Conservation (phyloP, 1,284 basidiomycete genomes). For the Hypsizygus ulmarius region DNA sequence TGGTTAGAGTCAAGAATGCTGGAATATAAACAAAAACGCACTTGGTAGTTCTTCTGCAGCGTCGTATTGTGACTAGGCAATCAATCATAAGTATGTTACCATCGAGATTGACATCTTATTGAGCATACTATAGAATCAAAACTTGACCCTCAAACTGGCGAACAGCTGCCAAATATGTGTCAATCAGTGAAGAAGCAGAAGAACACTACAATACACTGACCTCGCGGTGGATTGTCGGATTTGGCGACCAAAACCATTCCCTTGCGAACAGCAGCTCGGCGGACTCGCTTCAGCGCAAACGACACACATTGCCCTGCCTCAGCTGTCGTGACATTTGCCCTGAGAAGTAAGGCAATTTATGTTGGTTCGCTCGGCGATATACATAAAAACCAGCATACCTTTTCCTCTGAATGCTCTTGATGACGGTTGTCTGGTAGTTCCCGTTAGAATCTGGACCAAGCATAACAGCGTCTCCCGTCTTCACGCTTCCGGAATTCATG, state of each 20-base stretch:
- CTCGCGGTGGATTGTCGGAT: slow-evolving; percentile 74
- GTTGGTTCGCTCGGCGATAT: neutral
- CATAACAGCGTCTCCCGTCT: slow-evolving; percentile 79
- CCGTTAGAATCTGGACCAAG: slow-evolving; percentile 95
- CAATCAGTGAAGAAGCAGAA: neutral
- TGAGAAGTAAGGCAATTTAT: slow-evolving; percentile 24
- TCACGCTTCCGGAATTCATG: slow-evolving; percentile 73
- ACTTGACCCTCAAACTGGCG: slow-evolving; percentile 83
- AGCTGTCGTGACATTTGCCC: slow-evolving; percentile 79
- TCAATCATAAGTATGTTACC: neutral
- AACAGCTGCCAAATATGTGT: slow-evolving; percentile 50
- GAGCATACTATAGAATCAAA: slow-evolving; percentile 70
- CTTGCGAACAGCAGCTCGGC: slow-evolving; percentile 83
- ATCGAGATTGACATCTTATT: slow-evolving; percentile 22
- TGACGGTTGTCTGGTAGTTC: slow-evolving; percentile 76
- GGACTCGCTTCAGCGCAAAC: slow-evolving; percentile 88
- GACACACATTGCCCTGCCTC: slow-evolving; percentile 96
- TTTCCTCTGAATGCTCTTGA: slow-evolving; percentile 96
- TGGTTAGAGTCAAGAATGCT: slow-evolving; percentile 18
- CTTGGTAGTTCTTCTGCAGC: slow-evolving; percentile 87
- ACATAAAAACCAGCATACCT: slow-evolving; percentile 42
- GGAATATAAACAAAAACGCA: slow-evolving; percentile 28
- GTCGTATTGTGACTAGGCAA: slow-evolving; percentile 82
- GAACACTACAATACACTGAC: slow-evolving; percentile 31
- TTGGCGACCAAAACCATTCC: slow-evolving; percentile 91